Conservation (phyloP, 2,329 filamentous ascomycete species). For the Xylariomycetidae sp. region DNA sequence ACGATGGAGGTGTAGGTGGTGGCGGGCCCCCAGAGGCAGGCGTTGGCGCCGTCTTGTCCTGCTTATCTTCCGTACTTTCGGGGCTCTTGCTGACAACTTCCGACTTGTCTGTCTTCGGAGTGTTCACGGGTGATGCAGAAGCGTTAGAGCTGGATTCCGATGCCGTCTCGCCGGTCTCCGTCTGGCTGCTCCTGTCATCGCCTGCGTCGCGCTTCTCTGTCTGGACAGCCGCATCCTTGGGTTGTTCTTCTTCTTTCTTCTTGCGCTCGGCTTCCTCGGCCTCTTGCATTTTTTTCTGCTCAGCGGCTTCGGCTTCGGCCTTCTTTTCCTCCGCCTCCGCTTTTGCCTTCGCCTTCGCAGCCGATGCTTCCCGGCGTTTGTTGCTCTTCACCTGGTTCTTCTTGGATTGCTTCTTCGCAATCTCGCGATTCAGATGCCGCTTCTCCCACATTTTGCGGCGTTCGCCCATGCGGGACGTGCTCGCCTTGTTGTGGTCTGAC, state of each 20-base stretch:
- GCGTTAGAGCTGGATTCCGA: slow-evolving; percentile 10
- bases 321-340: slow-evolving; percentile 29
- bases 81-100: slow-evolving; percentile 1
- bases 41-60: neutral
- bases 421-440: slow-evolving; percentile 33
- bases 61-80: no score
- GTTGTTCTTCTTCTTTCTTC: slow-evolving; percentile 20
- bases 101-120: slow-evolving; percentile 7
- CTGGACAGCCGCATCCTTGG: slow-evolving; percentile 25
- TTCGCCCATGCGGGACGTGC: slow-evolving; percentile 37
- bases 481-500: slow-evolving; percentile 43
- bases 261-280: slow-evolving; percentile 9
- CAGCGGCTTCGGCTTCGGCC: slow-evolving; percentile 20
- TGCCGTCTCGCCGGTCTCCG: slow-evolving; percentile 12
- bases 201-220: slow-evolving; percentile 20
- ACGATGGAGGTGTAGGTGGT: neutral
- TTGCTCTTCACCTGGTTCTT: slow-evolving; percentile 33
- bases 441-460: slow-evolving; percentile 44
- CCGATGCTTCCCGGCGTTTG: slow-evolving; percentile 24
- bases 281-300: slow-evolving; percentile 20
- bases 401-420: slow-evolving; percentile 33
- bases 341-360: slow-evolving; percentile 34
- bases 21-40: neutral
- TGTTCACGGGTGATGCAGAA: slow-evolving; percentile 3
- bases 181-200: slow-evolving; percentile 22